Percentiles rank a stretch among this genome's conserved stretches.
These are phyloP conservation scores for Galerina sulciceps DNA, from an alignment of 768 basidiomycete species.

Conservation along the genomic window DNA sequence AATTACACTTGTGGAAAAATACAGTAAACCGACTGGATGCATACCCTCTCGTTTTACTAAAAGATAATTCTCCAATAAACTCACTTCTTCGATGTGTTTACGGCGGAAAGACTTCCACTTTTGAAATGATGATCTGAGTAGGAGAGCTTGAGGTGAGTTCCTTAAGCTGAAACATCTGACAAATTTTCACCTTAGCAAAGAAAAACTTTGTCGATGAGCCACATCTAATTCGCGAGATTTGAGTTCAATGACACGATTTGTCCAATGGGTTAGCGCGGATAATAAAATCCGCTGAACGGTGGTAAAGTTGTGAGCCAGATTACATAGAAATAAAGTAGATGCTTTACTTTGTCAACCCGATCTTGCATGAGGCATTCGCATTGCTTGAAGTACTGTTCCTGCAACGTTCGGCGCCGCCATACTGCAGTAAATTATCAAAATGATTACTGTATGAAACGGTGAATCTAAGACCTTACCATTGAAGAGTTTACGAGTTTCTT, in stretches of 20 bases:
- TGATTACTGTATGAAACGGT: background rate
- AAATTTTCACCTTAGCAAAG: conserved; percentile 34
- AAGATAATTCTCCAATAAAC: conserved; percentile 84
- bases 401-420: conserved; percentile 48
- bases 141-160: background rate
- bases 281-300: conserved; percentile 55
- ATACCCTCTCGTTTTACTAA: conserved; percentile 81
- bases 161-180: background rate
- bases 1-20: background rate
- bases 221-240: conserved; percentile 77
- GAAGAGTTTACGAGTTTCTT: conserved; percentile 19
- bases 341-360: conserved; percentile 40
- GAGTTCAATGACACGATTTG: conserved; percentile 70
- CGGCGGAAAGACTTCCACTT: conserved; percentile 71
- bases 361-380: conserved; percentile 48
- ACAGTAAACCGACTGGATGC: conserved; percentile 6
- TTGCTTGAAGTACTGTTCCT: conserved; percentile 41
- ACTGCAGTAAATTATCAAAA: conserved; percentile 31
- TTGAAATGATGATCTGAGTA: conserved; percentile 54
- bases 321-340: background rate
- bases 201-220: conserved; percentile 44
- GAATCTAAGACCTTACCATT: conserved; percentile 13
- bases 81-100: conserved; percentile 71
- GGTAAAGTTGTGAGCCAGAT: background rate
- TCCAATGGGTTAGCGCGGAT: conserved; percentile 63